A percentile compares a stretch with the other conserved stretches of the same genome.
phyloP scores from a whole-genome alignment of 768 basidiomycete species.

The Crassisporium funariophilum region DNA sequence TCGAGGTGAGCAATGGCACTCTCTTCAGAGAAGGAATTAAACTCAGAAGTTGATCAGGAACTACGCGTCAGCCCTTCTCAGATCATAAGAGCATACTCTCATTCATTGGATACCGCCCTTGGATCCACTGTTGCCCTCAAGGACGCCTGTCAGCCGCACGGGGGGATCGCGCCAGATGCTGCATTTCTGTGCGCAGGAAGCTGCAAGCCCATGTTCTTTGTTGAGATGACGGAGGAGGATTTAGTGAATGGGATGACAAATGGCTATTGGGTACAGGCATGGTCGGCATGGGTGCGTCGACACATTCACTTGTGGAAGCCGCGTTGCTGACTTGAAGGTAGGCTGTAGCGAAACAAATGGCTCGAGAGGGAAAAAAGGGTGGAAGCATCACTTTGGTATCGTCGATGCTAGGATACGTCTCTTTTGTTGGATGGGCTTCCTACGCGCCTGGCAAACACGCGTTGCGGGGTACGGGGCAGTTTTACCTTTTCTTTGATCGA shows the following conservation, averaged over 20 bases:
- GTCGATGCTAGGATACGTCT: constrained; percentile 74
- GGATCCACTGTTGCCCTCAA: constrained; percentile 64
- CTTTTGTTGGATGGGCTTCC: constrained; percentile 74
- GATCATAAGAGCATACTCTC: constrained; percentile 66
- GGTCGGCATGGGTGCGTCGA: constrained; percentile 54
- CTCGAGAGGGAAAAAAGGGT: constrained; percentile 55
- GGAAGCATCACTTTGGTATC: constrained; percentile 79
- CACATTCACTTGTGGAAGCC: not conserved
- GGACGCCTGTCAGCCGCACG: constrained; percentile 54
- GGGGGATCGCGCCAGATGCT: constrained; percentile 68
- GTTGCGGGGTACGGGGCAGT: constrained; percentile 62
- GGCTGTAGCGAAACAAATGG: constrained; percentile 69
- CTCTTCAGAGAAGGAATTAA: not conserved
- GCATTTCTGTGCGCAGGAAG: constrained; percentile 81
- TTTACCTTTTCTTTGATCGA: not conserved
- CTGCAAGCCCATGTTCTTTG: constrained; percentile 69
- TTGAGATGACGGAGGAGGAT: constrained; percentile 66
- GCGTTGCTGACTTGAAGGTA: constrained; percentile 28
- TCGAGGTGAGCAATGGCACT: constrained; percentile 60
- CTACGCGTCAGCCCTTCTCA: constrained; percentile 58
- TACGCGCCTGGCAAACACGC: constrained; percentile 90
- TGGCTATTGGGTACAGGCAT: constrained; percentile 54
- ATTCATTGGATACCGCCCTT: constrained; percentile 54
- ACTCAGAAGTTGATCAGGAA: constrained; percentile 36
- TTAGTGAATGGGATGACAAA: constrained; percentile 49